Percentiles rank a stretch among this genome's conserved stretches.
Evolutionary conservation across 176 grass and related monocot genomes (phyloP).

Genomic region (Echinochloa phyllopogon): DNA sequence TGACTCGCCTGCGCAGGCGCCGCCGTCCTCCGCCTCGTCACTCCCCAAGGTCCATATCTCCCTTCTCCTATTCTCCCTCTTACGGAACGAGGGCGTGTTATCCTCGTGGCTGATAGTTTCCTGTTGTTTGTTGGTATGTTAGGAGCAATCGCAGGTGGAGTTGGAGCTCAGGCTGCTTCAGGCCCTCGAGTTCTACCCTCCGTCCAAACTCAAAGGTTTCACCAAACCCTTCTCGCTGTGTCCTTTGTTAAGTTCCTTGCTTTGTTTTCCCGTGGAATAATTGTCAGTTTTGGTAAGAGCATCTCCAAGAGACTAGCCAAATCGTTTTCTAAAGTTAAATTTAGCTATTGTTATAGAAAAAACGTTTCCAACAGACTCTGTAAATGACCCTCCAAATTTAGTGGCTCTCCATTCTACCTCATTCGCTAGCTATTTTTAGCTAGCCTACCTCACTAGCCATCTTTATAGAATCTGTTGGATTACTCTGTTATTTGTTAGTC

Average conservation of each 20-base stretch:
- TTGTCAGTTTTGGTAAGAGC: background rate
- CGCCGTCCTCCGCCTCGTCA: slow-evolving; percentile 71
- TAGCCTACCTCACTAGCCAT: too few relatives aligned
- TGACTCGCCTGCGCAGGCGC: slow-evolving; percentile 62
- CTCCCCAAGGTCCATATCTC: slow-evolving; percentile 56
- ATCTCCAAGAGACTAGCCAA: too few relatives aligned
- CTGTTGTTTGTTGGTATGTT: background rate
- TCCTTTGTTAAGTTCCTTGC: background rate
- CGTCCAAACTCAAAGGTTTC: slow-evolving; percentile 67
- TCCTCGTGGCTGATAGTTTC: background rate
- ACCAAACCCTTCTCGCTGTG: background rate
- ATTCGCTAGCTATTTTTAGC: too few relatives aligned
- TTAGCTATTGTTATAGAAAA: too few relatives aligned
- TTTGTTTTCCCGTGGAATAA: background rate
- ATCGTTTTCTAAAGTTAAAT: too few relatives aligned
- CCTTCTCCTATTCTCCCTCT: background rate
- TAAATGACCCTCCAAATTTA: too few relatives aligned
- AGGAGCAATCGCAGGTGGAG: slow-evolving; percentile 78
- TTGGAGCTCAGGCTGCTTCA: slow-evolving; percentile 64
- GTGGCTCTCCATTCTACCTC: too few relatives aligned
- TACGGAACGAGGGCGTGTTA: background rate
- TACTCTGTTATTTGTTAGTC: too few relatives aligned
- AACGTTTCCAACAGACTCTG: too few relatives aligned
- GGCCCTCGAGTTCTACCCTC: slow-evolving; percentile 71
- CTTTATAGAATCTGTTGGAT: too few relatives aligned